Evolutionary conservation across 805 yeast species (phyloP), one percentile per base, ranked within the genome.

Genomic region (Kockiozyma suomiensis): DNA sequence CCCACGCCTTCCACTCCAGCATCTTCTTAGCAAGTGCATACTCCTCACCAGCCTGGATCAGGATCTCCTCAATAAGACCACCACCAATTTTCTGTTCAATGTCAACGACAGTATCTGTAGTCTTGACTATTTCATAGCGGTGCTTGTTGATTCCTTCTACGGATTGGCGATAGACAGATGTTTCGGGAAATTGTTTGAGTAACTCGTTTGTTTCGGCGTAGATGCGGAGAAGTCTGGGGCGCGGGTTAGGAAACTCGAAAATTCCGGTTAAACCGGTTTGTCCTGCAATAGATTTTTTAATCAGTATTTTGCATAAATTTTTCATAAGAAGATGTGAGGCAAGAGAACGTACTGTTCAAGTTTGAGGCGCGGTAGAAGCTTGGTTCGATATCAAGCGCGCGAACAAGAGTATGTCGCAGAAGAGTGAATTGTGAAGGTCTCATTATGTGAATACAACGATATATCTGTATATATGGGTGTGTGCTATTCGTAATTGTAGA

Each of bases 31-130:
- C 85, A 35, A 90, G 80, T 57, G 79, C 80, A 68, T 83, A 82
- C 76, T 90, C 96, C 61, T 88, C 94, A 68, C 85, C 82, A 15
- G 96, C 96, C 77, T 90, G 96, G 61, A 88, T 79, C 56, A 90
- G 71, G 59, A 90, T 76, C 77, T 90, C 96, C 76, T 90, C 96
- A 64, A 89, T 85, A 69, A 90, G 81, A 1, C 96, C 96, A 64
- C 86, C 84, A 19, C 96, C 96, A 65, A 90, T 86, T 72, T 83
- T 75, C 64, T 78, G 75, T 76, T 90, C 96, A 67, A 90, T 87
- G 64, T 79, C 82, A 68, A 81, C 87, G 43, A 80, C 75, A 55
- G 84, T 81, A 65, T 85, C 89, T 62, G 81, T 81, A 47, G 74
- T 70, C 71, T 87, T 84, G 21, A 88, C 96, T 52, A 87, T 78